Base-by-base conservation (phyloP, 768 basidiomycete genomes). In the Royoungia palumana region DNA sequence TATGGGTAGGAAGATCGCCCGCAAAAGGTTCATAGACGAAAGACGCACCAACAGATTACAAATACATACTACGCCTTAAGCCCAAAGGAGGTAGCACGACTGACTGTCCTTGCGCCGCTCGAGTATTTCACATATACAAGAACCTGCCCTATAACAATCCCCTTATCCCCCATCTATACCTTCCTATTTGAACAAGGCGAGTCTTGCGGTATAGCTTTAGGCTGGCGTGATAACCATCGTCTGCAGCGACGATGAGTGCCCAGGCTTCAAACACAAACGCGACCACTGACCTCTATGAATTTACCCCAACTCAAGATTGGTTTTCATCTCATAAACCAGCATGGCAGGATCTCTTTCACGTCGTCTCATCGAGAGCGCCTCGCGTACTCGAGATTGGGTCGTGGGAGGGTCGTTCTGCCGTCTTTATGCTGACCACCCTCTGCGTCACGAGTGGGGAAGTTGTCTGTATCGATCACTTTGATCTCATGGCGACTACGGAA, bases 331-430 rank as follows among this genome's bases (percentile, higher is more conserved):
- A 82, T 44, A 63, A 71, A 41, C 59, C 69, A 1, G 57, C 60
- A 5, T 82, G 81, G 79, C 61, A 55, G 19, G n/a, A 47, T 12
- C 65, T 78, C 32, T 71, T 80, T 47, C 63, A 68, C 11, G 61
- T 70, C 25, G 58, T 80, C 46, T 24, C 25, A 1, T 64, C 75
- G 14, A 36, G 64, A 11, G 55, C 57, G 1, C 79, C 81, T 11
- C 73, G 79, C 16, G 73, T 67, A 2, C 73, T 82, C 13, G 81
- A 81, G 58, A 77, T 82, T 14, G 80, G 81, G 8, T 79, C 77
- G 16, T 82, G 79, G 79, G 81, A 82, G 61, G 81, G 80, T n/a
- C 74, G 80, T 32, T 83, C 81, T 0, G 80, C 78, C 20, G 73
- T 79, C 21, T 82, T 79, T 64, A 66, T 80, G 42, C 64, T 79